Percentiles rank a stretch among this genome's conserved stretches.
phyloP scores from a whole-genome alignment of 164 flowering plant species.

The Umbilicus rupestris region DNA sequence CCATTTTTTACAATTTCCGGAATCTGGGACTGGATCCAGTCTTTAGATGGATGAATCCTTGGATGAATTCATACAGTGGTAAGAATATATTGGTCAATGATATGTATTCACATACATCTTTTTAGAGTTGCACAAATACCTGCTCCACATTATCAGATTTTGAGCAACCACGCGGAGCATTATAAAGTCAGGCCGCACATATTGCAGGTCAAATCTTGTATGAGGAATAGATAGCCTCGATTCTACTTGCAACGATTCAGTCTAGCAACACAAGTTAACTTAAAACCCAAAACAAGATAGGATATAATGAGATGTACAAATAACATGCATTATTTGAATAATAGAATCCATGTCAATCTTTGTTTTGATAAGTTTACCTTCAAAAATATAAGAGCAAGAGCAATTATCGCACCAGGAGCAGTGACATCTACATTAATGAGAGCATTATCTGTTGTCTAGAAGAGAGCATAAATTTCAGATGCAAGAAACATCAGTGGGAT shows the following conservation, averaged over 20 bases:
- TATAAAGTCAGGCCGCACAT: constrained; percentile 94
- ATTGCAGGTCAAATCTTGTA: constrained; percentile 74
- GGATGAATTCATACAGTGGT: constrained; percentile 5
- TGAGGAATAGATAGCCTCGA: constrained; percentile 72
- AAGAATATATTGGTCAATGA: no score
- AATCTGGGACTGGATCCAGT: constrained; percentile 80
- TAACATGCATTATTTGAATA: neutral
- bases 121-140: constrained; percentile 28
- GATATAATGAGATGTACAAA: neutral
- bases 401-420: constrained; percentile 95
- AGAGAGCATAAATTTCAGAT: constrained; percentile 4
- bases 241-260: constrained; percentile 62
- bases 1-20: constrained; percentile 65
- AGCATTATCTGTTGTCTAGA: constrained; percentile 67
- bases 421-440: constrained; percentile 84
- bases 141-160: constrained; percentile 92
- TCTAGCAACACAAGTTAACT: constrained; percentile 28
- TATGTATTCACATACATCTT: neutral
- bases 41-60: constrained; percentile 65
- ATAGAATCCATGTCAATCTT: neutral
- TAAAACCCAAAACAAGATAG: constrained; percentile 7
- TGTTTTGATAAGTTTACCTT: constrained; percentile 40
- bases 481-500: neutral
- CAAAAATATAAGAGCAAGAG: constrained; percentile 71
- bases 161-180: constrained; percentile 94